phyloP scores from a whole-genome alignment of 2,329 filamentous ascomycete genomes.

The Trichoderma cornu-damae region DNA sequence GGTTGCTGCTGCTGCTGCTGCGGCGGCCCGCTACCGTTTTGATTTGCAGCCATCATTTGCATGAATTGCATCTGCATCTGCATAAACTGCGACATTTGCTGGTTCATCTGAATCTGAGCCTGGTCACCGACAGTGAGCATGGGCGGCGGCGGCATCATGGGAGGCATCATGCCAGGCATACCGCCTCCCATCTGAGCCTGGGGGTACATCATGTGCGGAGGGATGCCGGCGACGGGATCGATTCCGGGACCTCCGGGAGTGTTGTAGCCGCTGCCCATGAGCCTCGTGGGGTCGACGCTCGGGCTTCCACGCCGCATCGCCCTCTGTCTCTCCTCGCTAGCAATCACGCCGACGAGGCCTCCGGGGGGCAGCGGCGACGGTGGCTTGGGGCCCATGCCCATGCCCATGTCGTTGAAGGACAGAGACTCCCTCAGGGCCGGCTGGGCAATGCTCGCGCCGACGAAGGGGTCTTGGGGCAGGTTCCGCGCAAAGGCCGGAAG shows the following conservation, averaged over 20 bases:
- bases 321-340: constrained; percentile 72
- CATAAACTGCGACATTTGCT: constrained; percentile 84
- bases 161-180: constrained; percentile 29
- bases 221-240: constrained; percentile 47
- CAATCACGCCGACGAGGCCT: constrained; percentile 83
- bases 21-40: constrained; percentile 25
- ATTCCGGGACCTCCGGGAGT: constrained; percentile 38
- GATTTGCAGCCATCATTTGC: constrained; percentile 64
- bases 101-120: constrained; percentile 72
- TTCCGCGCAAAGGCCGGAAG: constrained; percentile 79
- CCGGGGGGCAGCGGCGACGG: constrained; percentile 55
- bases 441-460: constrained; percentile 71
- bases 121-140: constrained; percentile 60
- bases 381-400: constrained; percentile 35
- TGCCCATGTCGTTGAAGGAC: constrained; percentile 56
- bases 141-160: constrained; percentile 40
- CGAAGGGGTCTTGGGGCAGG: constrained; percentile 79
- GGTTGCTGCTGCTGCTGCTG: constrained; percentile 24
- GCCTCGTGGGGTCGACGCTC: constrained; percentile 51
- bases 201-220: constrained; percentile 40
- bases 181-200: constrained; percentile 25
- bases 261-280: constrained; percentile 32
- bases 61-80: constrained; percentile 94
- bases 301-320: constrained; percentile 76
- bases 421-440: constrained; percentile 69